These are phyloP conservation scores for Xylaria bambusicola DNA, from an alignment of 495 filamentous ascomycete species.

Conservation along the genomic window DNA sequence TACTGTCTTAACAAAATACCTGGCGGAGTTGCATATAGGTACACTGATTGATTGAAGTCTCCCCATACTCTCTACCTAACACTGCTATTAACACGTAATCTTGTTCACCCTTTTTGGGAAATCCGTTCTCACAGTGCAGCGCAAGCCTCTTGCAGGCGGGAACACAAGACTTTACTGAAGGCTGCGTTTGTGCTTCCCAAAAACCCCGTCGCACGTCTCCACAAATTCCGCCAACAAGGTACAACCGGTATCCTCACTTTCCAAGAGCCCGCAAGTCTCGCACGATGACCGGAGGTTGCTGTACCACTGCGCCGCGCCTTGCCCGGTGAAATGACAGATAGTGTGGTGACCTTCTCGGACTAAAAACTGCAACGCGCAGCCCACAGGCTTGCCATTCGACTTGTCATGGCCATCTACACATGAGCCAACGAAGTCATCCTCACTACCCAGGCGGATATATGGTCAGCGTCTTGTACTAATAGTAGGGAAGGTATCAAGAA, in stretches of 20 bases:
- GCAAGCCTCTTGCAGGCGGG: no score
- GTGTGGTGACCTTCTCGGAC: not conserved
- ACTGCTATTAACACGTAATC: no score
- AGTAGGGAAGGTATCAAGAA: not conserved
- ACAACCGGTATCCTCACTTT: not conserved
- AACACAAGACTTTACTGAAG: not conserved
- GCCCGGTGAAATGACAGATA: not conserved
- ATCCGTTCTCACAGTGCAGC: not conserved
- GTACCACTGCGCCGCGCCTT: not conserved
- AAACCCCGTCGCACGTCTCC: constrained; percentile 48
- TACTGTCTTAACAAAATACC: no score
- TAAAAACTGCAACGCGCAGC: not conserved
- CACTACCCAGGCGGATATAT: not conserved
- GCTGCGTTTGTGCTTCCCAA: not conserved
- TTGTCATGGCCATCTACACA: not conserved
- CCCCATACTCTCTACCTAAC: no score
- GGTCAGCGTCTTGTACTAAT: not conserved
- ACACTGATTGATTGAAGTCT: no score
- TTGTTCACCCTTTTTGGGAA: not conserved
- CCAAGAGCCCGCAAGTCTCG: not conserved
- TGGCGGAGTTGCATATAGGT: no score
- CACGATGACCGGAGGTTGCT: not conserved
- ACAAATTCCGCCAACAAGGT: not conserved
- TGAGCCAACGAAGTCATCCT: not conserved
- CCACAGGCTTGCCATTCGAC: not conserved